Evolutionary conservation across 1,284 basidiomycete genomes (phyloP).

Genomic region (Wolfiporia cocos): DNA sequence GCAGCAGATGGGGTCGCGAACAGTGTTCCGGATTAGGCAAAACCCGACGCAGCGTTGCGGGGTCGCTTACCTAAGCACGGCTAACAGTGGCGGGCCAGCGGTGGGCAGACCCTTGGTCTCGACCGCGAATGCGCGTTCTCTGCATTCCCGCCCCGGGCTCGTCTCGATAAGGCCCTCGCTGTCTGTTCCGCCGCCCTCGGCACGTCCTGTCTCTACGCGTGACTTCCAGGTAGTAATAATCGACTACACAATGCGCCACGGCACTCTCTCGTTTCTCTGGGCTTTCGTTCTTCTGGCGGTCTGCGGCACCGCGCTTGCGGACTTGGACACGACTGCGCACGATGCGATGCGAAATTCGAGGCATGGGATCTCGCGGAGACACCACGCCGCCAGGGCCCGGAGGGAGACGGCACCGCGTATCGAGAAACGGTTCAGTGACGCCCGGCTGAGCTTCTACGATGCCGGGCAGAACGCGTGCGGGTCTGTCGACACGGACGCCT

Average conservation of each 20-base stretch:
- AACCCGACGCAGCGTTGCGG: too few relatives aligned
- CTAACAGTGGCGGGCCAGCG: neutral
- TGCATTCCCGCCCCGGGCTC: too few relatives aligned
- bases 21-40: too few relatives aligned
- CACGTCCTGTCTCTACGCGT: conserved; percentile 4
- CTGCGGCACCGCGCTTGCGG: conserved; percentile 7
- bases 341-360: neutral
- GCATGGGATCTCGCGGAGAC: neutral
- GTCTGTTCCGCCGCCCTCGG: too few relatives aligned
- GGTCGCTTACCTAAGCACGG: neutral
- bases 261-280: conserved; percentile 10
- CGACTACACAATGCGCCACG: too few relatives aligned
- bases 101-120: too few relatives aligned
- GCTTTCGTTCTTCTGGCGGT: conserved; percentile 9
- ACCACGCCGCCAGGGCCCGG: neutral
- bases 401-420: too few relatives aligned
- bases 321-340: conserved; percentile 2
- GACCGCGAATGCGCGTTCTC: too few relatives aligned
- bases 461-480: conserved; percentile 34
- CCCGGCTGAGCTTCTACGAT: conserved; percentile 29
- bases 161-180: too few relatives aligned
- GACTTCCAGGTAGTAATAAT: neutral
- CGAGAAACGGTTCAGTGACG: conserved; percentile 22
- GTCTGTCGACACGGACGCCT: conserved; percentile 22
- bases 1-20: too few relatives aligned